Evolutionary conservation across 257 asterid species (phyloP), one percentile per base, ranked within the genome.

Genomic region (Solanum pinnatisectum): DNA sequence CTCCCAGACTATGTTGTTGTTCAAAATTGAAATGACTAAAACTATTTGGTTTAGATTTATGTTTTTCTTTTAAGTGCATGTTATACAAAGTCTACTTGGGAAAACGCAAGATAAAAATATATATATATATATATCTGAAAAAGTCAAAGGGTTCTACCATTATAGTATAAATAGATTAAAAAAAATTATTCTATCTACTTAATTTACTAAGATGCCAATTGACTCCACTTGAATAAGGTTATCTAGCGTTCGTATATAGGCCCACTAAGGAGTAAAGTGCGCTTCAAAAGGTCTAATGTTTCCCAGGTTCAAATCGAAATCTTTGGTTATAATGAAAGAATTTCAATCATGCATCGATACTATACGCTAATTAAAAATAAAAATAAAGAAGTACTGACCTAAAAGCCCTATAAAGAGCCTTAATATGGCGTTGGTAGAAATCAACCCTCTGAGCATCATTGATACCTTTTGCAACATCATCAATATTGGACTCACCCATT

Each of bases 371-470:
- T 16, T 2, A 5, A 39, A 76, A 74, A 7, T 8, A 8, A 8
- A 56, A 23, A 76, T 22, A 5, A 10, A 74, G 0, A 9, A 9
- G 2, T 18, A 81, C 68, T 46, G 10, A 81, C 85, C 36, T 81
- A 46, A 81, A 46, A 46, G 85, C 22, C 30, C 39, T 27, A 16
- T 81, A 16, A 27, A 81, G 85, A 46, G 85, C 42, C 27, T 27
- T 46, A 46, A 81, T 46, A 81, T 81, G 85, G 10, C 85, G 67
- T 46, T 44, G n/a, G 85, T 81, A 81, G 42, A 81, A 81, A 46
- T 81, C 68, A 46, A 81, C 67, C 40, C 85, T 81, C 67, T 81
- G 68, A 46, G 18, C 68, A 81, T 81, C 85, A 81, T 81, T 81
- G 27, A 46, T 49, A 44, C 85, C 85, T 9, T 16, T 81, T 3